Percentiles rank a stretch among this genome's conserved stretches.
Conservation (phyloP, 768 basidiomycete genomes). For the Tremella yokohamensis region DNA sequence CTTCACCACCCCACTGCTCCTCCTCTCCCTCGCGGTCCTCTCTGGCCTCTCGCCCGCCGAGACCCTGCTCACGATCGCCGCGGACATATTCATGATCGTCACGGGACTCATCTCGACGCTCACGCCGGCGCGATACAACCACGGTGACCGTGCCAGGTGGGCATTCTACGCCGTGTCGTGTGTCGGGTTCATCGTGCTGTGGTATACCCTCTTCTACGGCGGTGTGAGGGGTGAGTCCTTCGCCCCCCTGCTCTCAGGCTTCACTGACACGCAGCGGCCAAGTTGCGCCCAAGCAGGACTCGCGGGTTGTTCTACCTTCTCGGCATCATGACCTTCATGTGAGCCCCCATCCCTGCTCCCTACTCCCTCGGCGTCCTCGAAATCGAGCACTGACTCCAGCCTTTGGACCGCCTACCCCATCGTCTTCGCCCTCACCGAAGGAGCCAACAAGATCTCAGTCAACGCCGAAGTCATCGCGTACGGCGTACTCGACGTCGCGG, state of each 20-base stretch:
- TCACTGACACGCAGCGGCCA: conserved; percentile 32
- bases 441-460: conserved; percentile 43
- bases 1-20: conserved; percentile 47
- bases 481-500: conserved; percentile 46
- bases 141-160: conserved; percentile 39
- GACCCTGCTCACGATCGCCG: conserved; percentile 36
- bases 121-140: conserved; percentile 23
- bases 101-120: conserved; percentile 39
- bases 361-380: not conserved
- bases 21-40: conserved; percentile 46
- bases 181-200: conserved; percentile 40
- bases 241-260: not conserved
- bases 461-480: conserved; percentile 49
- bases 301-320: conserved; percentile 40
- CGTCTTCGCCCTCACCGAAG: conserved; percentile 47
- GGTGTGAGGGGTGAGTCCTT: conserved; percentile 41
- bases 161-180: conserved; percentile 39
- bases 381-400: conserved; percentile 12
- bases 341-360: conserved; percentile 9
- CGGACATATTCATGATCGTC: conserved; percentile 45
- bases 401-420: conserved; percentile 50
- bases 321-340: conserved; percentile 34
- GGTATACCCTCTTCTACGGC: conserved; percentile 35
- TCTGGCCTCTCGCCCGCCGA: conserved; percentile 45
- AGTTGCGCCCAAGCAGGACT: conserved; percentile 37